Evolutionary conservation across 495 filamentous ascomycete genomes (phyloP).

Genomic region (Hypoxylon perforatum): DNA sequence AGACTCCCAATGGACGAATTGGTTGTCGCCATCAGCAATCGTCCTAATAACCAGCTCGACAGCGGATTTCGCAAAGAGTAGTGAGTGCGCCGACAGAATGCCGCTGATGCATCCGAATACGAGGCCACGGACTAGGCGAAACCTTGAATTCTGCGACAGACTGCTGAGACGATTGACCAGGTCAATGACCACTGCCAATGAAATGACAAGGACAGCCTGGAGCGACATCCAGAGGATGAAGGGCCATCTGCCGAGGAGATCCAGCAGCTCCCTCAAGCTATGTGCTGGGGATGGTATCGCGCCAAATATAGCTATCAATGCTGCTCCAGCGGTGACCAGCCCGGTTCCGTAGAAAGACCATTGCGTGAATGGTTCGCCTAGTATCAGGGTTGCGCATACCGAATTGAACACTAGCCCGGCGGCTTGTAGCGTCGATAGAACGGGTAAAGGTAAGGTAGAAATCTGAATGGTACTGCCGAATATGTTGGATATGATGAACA

Average conservation of each 20-base stretch:
- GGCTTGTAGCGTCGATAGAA: constrained; percentile 94
- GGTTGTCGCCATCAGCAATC: constrained; percentile 84
- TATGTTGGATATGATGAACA: constrained; percentile 95
- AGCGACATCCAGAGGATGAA: constrained; percentile 94
- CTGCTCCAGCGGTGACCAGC: constrained; percentile 85
- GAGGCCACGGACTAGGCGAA: constrained; percentile 87
- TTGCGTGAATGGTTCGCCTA: constrained; percentile 92
- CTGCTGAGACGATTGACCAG: constrained; percentile 60
- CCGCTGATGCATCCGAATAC: constrained; percentile 90
- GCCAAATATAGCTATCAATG: constrained; percentile 92
- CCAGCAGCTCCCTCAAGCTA: constrained; percentile 81
- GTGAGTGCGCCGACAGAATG: constrained; percentile 90
- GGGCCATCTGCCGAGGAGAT: constrained; percentile 74
- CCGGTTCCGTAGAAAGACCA: constrained; percentile 90
- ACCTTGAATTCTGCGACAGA: constrained; percentile 65
- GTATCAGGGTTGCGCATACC: constrained; percentile 91
- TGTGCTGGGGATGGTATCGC: constrained; percentile 96
- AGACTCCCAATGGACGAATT: constrained; percentile 97
- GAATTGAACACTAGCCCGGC: constrained; percentile 98
- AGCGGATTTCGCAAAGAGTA: constrained; percentile 95
- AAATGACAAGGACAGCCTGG: constrained; percentile 75
- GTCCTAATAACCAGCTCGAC: constrained; percentile 97
- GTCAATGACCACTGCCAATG: constrained; percentile 73
- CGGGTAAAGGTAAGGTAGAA: constrained; percentile 92
- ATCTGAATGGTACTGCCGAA: constrained; percentile 97